phyloP scores from a whole-genome alignment of 2,329 filamentous ascomycete genomes.

The Pyrenochaeta sp. region DNA sequence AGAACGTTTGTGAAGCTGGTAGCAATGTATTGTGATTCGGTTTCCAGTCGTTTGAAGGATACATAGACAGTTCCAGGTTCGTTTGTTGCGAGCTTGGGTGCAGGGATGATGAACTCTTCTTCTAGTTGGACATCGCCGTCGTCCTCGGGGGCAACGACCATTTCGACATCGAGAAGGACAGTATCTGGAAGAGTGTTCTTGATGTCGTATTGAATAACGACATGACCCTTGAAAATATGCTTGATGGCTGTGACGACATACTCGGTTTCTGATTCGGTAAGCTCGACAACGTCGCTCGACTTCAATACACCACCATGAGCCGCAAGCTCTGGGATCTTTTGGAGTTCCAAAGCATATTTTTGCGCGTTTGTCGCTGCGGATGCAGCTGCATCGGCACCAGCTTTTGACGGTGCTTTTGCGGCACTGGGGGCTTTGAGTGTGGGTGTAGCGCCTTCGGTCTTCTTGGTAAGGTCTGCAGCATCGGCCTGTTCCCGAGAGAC shows the following conservation, averaged over 20 bases:
- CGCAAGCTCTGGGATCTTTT: constrained; percentile 88
- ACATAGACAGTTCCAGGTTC: constrained; percentile 95
- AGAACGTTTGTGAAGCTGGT: constrained; percentile 89
- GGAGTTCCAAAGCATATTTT: constrained; percentile 86
- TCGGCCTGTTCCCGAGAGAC: constrained; percentile 96
- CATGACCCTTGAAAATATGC: constrained; percentile 96
- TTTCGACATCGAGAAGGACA: constrained; percentile 51
- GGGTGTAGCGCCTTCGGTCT: constrained; percentile 89
- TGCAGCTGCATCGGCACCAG: constrained; percentile 76
- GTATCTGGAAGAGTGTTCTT: constrained; percentile 96
- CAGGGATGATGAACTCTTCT: constrained; percentile 93
- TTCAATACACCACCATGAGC: constrained; percentile 91
- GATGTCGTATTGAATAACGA: constrained; percentile 95
- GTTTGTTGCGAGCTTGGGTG: constrained; percentile 80
- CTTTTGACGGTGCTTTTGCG: constrained; percentile 73
- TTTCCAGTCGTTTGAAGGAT: constrained; percentile 84
- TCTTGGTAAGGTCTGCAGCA: constrained; percentile 95
- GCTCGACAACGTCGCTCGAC: constrained; percentile 82
- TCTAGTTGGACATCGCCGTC: constrained; percentile 74
- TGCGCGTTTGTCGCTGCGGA: constrained; percentile 81
- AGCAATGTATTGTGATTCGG: constrained; percentile 77
- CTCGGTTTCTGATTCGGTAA: constrained; percentile 96
- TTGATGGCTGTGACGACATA: constrained; percentile 95
- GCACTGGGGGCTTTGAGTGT: constrained; percentile 92
- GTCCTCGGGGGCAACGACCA: constrained; percentile 86